Percentiles rank a stretch among this genome's conserved stretches.
phyloP scores from a whole-genome alignment of 1,139 yeast species.

The Debaryomyces nepalensis region DNA sequence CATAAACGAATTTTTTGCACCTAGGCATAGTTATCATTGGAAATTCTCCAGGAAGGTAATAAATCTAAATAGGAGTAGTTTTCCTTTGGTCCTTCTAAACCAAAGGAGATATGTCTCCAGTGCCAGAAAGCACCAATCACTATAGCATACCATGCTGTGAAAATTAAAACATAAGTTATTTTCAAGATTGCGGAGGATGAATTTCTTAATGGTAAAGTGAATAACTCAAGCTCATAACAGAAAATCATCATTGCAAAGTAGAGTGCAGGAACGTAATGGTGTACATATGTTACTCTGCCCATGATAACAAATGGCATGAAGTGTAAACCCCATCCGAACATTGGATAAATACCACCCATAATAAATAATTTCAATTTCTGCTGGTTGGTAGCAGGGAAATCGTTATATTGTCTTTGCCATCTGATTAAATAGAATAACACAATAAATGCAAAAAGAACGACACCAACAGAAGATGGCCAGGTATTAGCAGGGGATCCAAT shows the following conservation, averaged over 20 bases:
- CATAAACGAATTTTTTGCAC: not conserved
- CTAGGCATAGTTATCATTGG: conserved; percentile 38
- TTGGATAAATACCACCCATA: conserved; percentile 89
- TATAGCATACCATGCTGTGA: conserved; percentile 52
- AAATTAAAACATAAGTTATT: conserved; percentile 38
- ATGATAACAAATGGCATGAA: conserved; percentile 87
- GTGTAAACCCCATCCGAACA: conserved; percentile 95
- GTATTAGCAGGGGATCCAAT: conserved; percentile 94
- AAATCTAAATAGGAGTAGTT: conserved; percentile 75
- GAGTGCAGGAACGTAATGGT: conserved; percentile 95
- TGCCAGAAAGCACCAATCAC: conserved; percentile 72
- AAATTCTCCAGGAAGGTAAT: conserved; percentile 71
- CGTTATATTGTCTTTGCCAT: conserved; percentile 92
- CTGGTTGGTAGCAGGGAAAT: conserved; percentile 53
- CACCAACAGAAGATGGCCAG: conserved; percentile 83
- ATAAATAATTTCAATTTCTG: conserved; percentile 40
- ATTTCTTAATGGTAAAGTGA: conserved; percentile 50
- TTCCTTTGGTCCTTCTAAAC: conserved; percentile 82
- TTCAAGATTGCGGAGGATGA: conserved; percentile 30
- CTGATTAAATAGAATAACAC: conserved; percentile 67
- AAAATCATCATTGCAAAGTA: conserved; percentile 90
- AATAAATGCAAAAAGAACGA: conserved; percentile 61
- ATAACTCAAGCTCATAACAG: conserved; percentile 72
- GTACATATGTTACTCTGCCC: conserved; percentile 98
- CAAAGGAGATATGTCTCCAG: conserved; percentile 81